Base-by-base conservation (phyloP, 129 eudicot species). In the Lonicera japonica region DNA sequence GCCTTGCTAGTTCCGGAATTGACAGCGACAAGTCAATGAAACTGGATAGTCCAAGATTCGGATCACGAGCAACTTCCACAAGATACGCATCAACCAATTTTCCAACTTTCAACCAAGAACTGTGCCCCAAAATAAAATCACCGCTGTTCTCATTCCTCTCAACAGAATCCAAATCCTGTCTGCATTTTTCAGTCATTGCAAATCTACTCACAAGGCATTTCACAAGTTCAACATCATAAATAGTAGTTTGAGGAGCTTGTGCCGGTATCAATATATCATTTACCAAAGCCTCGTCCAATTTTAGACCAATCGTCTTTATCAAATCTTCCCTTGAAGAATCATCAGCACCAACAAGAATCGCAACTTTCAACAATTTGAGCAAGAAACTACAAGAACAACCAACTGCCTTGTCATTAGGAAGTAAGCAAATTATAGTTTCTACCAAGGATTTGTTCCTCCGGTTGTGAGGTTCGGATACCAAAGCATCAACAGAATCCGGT, bases 381-480 rank as follows among this genome's bases (percentile, higher is more conserved):
- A 87, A 67, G 73, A 90, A 90, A 70, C 88, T 79, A 66, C 97
- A 90, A 11, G 95, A 80, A 77, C 97, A 90, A 55, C 64, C 62
- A 11, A 78, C 60, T 11, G 82, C 81, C 61, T 78, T 79, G 9
- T 84, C 87, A 5, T 73, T 48, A 58, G 88, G 83, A 54, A 87
- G 58, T 20, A 90, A 75, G 70, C 85, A 81, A n/a, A 90, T 84
- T 19, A 90, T 73, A 11, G 94, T 75, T 73, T 90, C 88, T 0
- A 87, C 79, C 52, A 82, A 52, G 19, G 80, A 70, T 67, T 66
- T 90, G 70, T 81, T 83, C 64, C 76, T 74, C 38, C 45, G 69
- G 39, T 55, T 62, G 36, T 86, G 89, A 74, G 61, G 77, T 16
- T 87, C 95, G 50, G 84, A 73, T 21, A 72, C 77, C 63, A 87